phyloP scores from a whole-genome alignment of 306 rosid genomes.

The Cucumis cinereus region DNA sequence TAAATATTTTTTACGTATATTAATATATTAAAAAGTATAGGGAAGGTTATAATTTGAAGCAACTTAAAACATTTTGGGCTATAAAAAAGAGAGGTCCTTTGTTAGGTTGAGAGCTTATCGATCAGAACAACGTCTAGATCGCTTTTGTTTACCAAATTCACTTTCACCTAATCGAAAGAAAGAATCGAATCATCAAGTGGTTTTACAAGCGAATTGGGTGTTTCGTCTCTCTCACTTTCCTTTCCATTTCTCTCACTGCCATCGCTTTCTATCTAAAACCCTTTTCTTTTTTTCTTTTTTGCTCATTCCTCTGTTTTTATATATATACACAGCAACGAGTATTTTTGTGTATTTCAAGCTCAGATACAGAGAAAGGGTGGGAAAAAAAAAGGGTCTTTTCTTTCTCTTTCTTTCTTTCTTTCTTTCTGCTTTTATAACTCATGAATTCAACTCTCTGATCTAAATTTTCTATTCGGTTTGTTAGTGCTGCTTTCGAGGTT shows the following conservation, averaged over 20 bases:
- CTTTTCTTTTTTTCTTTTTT: background rate
- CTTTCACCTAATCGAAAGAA: conserved; percentile 28
- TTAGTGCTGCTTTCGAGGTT: conserved; percentile 44
- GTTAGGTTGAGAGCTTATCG: conserved; percentile 9
- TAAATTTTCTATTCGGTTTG: conserved; percentile 4
- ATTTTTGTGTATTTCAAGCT: background rate
- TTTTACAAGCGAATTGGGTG: conserved; percentile 25
- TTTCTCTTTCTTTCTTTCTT: background rate
- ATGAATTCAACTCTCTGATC: background rate
- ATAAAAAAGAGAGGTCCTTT: conserved; percentile 26
- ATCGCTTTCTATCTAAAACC: background rate
- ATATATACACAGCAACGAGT: background rate
- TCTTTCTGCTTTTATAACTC: background rate
- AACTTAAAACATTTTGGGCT: background rate
- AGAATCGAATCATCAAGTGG: conserved; percentile 54
- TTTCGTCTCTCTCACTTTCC: conserved; percentile 18
- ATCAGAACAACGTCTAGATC: conserved; percentile 52
- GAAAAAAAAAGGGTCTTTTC: conserved; percentile 19
- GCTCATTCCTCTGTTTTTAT: background rate
- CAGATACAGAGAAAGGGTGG: background rate
- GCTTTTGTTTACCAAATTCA: conserved; percentile 36
- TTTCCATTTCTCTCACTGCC: background rate
- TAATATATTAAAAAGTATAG: too few species aligned
- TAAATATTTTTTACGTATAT: too few species aligned
- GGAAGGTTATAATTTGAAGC: too few species aligned